Percentiles rank a stretch among this genome's conserved stretches.
These are phyloP conservation scores for Camellia oleifera DNA, from an alignment of 179 eudicot genomes.

Conservation along the genomic window DNA sequence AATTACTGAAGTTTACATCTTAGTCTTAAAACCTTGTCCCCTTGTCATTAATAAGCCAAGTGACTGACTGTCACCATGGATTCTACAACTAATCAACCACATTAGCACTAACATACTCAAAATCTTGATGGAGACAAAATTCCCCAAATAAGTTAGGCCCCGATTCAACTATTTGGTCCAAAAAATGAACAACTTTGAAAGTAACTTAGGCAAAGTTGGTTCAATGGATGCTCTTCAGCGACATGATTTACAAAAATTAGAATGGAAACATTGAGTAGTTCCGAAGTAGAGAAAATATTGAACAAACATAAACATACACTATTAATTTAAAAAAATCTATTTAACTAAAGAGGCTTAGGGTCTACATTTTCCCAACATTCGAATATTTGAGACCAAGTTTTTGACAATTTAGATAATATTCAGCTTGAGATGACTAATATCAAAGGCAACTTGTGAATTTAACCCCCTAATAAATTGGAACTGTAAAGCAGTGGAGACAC, in stretches of 20 bases:
- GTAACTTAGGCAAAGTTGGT: no score
- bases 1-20: neutral
- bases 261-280: neutral
- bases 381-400: neutral
- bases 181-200: neutral
- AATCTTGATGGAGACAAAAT: neutral
- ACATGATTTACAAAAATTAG: neutral
- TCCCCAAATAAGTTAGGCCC: neutral
- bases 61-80: neutral
- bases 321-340: neutral
- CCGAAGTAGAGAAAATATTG: neutral
- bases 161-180: neutral
- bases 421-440: constrained; percentile 3
- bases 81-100: neutral
- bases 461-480: neutral
- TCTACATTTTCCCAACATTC: neutral
- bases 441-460: neutral
- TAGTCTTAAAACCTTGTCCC: neutral
- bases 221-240: neutral
- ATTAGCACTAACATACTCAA: neutral
- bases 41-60: neutral
- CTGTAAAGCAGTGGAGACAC: neutral
- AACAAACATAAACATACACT: neutral
- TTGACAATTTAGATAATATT: neutral
- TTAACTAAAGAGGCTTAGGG: neutral